Conservation (phyloP, 139 green algal species). For the Gonium pectorale region DNA sequence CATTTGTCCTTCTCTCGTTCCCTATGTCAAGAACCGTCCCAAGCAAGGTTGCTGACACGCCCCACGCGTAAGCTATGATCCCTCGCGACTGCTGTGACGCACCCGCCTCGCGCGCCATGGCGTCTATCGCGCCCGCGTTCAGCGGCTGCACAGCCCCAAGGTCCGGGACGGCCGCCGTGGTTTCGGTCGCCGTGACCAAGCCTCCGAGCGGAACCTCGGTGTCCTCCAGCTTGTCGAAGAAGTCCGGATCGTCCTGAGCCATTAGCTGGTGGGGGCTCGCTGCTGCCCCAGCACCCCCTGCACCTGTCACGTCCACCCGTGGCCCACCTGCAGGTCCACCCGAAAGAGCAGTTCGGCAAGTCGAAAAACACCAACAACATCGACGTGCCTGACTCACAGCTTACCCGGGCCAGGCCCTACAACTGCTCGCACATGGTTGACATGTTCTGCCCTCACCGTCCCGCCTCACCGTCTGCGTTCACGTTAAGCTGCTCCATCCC, state of each 20-base stretch:
- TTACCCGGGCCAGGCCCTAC: too few species aligned
- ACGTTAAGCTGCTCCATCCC: conserved; percentile 16
- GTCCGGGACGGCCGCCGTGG: neutral
- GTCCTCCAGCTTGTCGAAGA: conserved; percentile 77
- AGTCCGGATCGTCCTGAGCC: conserved; percentile 67
- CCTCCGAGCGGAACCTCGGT: neutral
- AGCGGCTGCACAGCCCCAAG: conserved; percentile 39
- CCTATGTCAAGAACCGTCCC: too few species aligned
- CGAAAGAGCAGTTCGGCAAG: too few species aligned
- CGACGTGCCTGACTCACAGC: too few species aligned
- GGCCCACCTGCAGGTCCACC: conserved; percentile 18
- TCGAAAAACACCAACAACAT: too few species aligned
- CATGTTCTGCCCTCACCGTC: too few species aligned
- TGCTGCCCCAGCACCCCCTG: neutral
- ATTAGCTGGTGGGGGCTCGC: conserved; percentile 14
- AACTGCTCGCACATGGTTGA: too few species aligned
- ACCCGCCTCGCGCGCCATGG: conserved; percentile 33
- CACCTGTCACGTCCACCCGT: conserved; percentile 28
- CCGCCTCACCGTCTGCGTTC: conserved; percentile 6
- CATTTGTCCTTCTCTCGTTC: too few species aligned
- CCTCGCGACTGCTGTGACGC: neutral
- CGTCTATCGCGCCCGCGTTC: conserved; percentile 20
- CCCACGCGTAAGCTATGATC: neutral
- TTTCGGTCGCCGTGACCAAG: neutral
- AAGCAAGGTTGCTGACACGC: too few species aligned